A percentile compares a stretch with the other conserved stretches of the same genome.
phyloP scores from a whole-genome alignment of 2,329 filamentous ascomycete species.

The Penicillium freii region DNA sequence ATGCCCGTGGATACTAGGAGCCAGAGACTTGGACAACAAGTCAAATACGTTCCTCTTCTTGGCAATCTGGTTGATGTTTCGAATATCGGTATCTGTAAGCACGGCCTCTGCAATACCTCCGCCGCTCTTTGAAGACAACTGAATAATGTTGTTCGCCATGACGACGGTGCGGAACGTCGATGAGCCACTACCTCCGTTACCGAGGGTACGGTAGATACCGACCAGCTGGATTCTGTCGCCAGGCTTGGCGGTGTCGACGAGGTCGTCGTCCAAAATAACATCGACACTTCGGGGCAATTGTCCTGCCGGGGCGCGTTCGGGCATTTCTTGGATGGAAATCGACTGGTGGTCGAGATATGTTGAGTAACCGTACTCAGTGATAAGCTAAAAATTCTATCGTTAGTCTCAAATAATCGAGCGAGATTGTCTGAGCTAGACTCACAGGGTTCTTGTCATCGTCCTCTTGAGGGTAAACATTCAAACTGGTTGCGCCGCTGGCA shows the following conservation, averaged over 20 bases:
- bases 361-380: slow-evolving; percentile 94
- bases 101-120: slow-evolving; percentile 87
- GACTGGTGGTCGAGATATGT: slow-evolving; percentile 96
- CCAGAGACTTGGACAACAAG: slow-evolving; percentile 86
- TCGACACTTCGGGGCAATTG: slow-evolving; percentile 94
- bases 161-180: slow-evolving; percentile 93
- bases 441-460: slow-evolving; percentile 87
- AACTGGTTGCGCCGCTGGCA: slow-evolving; percentile 76
- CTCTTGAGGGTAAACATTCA: slow-evolving; percentile 90
- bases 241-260: slow-evolving; percentile 92
- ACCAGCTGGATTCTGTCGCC: slow-evolving; percentile 95
- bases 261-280: slow-evolving; percentile 92
- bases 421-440: background rate
- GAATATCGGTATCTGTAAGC: slow-evolving; percentile 94
- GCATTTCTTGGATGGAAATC: slow-evolving; percentile 99
- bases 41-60: slow-evolving; percentile 95
- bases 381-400: slow-evolving; percentile 50
- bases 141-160: slow-evolving; percentile 89
- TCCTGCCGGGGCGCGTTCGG: slow-evolving; percentile 89
- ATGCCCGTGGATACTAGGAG: slow-evolving; percentile 94
- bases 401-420: background rate
- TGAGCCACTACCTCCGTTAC: slow-evolving; percentile 85
- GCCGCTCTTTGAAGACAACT: slow-evolving; percentile 92
- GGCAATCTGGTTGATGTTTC: slow-evolving; percentile 96
- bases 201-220: slow-evolving; percentile 90